A percentile compares a stretch with the other conserved stretches of the same genome.
Conservation (phyloP, 192 early-diverging fungal species). For the Dissophora globulifera region DNA sequence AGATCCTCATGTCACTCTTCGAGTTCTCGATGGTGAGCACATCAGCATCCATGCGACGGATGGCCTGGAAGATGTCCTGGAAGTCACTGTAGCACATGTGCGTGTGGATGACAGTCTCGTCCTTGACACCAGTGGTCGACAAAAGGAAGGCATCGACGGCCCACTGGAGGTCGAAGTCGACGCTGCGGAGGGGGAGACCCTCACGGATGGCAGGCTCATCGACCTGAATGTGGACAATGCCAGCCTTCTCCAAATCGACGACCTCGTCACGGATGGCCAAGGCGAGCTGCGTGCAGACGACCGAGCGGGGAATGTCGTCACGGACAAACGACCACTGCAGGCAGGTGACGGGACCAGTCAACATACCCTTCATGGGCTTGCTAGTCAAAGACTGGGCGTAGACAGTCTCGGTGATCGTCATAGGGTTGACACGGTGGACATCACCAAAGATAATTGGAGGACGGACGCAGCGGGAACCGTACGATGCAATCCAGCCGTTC, state of each 20-base stretch:
- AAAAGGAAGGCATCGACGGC: conserved; percentile 94
- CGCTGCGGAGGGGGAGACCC: conserved; percentile 90
- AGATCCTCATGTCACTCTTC: conserved; percentile 96
- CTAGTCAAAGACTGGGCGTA: conserved; percentile 91
- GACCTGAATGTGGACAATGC: conserved; percentile 95
- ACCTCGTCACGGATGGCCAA: conserved; percentile 98
- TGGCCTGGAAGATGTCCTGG: conserved; percentile 97
- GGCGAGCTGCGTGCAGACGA: conserved; percentile 89
- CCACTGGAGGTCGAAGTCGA: conserved; percentile 96
- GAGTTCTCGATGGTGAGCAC: conserved; percentile 98
- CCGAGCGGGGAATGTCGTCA: conserved; percentile 90
- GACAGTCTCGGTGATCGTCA: conserved; percentile 88
- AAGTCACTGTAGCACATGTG: conserved; percentile 99
- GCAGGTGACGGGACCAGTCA: conserved; percentile 98
- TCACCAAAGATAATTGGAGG: conserved; percentile 99
- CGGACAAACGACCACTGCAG: conserved; percentile 99
- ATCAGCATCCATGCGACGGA: conserved; percentile 93
- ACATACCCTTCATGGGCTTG: conserved; percentile 98
- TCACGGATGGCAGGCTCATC: conserved; percentile 99
- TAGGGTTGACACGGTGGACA: conserved; percentile 87
- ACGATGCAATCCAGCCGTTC: conserved; percentile 98
- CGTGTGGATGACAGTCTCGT: conserved; percentile 95
- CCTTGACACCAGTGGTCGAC: conserved; percentile 83
- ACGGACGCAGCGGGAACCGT: conserved; percentile 96
- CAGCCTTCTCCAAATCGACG: conserved; percentile 89